phyloP scores from a whole-genome alignment of 2,329 filamentous ascomycete genomes.

The Aureobasidium lini region DNA sequence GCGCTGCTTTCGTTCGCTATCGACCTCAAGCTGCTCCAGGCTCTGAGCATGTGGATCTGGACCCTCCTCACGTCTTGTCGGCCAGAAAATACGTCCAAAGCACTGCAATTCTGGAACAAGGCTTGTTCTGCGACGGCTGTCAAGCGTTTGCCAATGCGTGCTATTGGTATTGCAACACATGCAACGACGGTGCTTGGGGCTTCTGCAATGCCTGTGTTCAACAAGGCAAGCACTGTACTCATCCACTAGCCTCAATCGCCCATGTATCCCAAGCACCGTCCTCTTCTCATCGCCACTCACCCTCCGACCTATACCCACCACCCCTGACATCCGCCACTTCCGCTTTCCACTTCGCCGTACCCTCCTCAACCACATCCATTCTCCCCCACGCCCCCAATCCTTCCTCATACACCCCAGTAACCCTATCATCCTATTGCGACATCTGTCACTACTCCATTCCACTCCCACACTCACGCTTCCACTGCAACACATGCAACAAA shows the following conservation, averaged over 20 bases:
- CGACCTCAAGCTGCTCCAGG: conserved; percentile 31
- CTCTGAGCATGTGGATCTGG: conserved; percentile 34
- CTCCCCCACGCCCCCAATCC: conserved; percentile 33
- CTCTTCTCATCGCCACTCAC: not conserved
- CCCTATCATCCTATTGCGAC: conserved; percentile 70
- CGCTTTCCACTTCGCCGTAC: conserved; percentile 15
- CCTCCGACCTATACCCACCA: not conserved
- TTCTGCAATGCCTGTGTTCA: conserved; percentile 87
- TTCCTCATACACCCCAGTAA: conserved; percentile 40
- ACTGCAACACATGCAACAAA: conserved; percentile 68
- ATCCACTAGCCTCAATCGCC: conserved; percentile 65
- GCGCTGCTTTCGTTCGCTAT: conserved; percentile 51
- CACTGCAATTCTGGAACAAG: conserved; percentile 58
- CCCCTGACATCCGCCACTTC: conserved; percentile 15
- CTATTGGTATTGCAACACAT: conserved; percentile 81
- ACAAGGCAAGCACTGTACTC: conserved; percentile 70
- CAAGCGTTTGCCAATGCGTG: conserved; percentile 67
- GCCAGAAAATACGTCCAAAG: conserved; percentile 38
- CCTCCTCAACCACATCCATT: not conserved
- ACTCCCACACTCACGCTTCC: conserved; percentile 62
- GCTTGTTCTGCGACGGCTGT: conserved; percentile 79
- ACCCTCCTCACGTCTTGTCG: conserved; percentile 46
- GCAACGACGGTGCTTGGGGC: conserved; percentile 91
- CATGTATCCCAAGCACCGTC: conserved; percentile 11
- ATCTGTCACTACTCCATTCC: conserved; percentile 67